phyloP scores from a whole-genome alignment of 1,284 basidiomycete genomes.

The Coniophora puteana region DNA sequence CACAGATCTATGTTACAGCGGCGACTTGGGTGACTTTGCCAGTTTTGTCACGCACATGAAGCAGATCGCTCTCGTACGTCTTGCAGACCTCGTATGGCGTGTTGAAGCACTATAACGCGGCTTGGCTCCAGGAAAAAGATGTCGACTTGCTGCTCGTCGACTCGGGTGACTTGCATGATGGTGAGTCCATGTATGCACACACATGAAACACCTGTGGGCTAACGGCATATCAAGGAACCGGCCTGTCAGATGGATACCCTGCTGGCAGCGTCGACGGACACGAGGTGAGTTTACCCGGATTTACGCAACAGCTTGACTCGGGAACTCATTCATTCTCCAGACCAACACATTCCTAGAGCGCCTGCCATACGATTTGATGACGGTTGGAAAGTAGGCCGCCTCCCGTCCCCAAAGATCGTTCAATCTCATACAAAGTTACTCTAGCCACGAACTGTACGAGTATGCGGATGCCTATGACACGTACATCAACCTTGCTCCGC shows the following conservation, averaged over 20 bases:
- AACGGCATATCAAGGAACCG: constrained; percentile 52
- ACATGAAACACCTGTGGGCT: too few species aligned
- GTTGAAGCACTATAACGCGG: constrained; percentile 2
- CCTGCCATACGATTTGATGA: constrained; percentile 79
- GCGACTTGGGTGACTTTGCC: constrained; percentile 77
- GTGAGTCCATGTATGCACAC: constrained; percentile 25
- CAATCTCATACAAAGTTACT: not conserved
- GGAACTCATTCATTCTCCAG: constrained; percentile 28
- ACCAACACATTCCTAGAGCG: constrained; percentile 69
- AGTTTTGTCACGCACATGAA: constrained; percentile 85
- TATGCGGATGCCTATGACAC: constrained; percentile 77
- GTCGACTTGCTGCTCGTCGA: constrained; percentile 72
- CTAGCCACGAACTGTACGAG: constrained; percentile 80
- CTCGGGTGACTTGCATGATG: constrained; percentile 80
- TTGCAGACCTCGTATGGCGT: too few species aligned
- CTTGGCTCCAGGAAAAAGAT: constrained; percentile 46
- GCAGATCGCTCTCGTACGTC: constrained; percentile 51
- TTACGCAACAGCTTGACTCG: not conserved
- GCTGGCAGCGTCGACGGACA: constrained; percentile 70
- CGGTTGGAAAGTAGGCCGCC: constrained; percentile 74
- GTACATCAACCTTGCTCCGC: constrained; percentile 72
- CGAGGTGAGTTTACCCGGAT: constrained; percentile 37
- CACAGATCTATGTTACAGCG: constrained; percentile 32
- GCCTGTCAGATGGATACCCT: constrained; percentile 70
- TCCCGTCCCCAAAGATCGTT: constrained; percentile 6